Base-by-base conservation (phyloP, 257 asterid genomes). In the Eucommia ulmoides region DNA sequence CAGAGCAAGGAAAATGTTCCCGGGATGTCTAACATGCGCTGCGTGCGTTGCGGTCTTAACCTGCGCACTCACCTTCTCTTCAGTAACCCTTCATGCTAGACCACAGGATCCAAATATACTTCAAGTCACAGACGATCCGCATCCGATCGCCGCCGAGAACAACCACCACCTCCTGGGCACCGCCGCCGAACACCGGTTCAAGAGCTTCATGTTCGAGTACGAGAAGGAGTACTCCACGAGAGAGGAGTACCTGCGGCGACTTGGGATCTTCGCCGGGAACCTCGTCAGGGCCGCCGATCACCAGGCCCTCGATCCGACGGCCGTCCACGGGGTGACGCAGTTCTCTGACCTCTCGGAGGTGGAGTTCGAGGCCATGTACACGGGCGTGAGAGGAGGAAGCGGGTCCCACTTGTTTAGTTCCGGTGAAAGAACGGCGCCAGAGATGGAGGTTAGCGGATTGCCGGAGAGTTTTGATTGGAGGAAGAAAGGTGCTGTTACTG, bases 401-500 rank as follows among this genome's bases (percentile, higher is more conserved):
- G 62, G 63, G 26, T 46, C 52, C 65, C 20, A 42, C 7, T 5
- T 55, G 19, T 45, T 58, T 29, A 38, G 55, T 48, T 20, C 38
- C 23, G 41, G 19, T 46, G 50, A 15, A 42, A 66, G 61, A 24
- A 52, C n/a, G 66, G 82, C 78, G 55, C 69, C 41, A 56, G 74
- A 57, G 63, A 3, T 74, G 67, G 86, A 63, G 22, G 88, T 53
- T 3, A 68, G 42, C 41, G 75, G 69, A 23, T 70, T 88, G 86
- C 97, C 97, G 59, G 81, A 79, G 61, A 65, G 62, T 51, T 88
- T 88, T 70, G 97, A 88, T 52, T 88, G 97, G 97, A 74, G 97
- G 63, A 88, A 84, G 49, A 75, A 58, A 66, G 95, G 97, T 35
- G 97, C 97, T 24, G 97, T 88, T 46, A 79, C 93, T 55, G 88